A percentile compares a stretch with the other conserved stretches of the same genome.
phyloP scores from a whole-genome alignment of 768 basidiomycete species.

The Tricholoma sp. region DNA sequence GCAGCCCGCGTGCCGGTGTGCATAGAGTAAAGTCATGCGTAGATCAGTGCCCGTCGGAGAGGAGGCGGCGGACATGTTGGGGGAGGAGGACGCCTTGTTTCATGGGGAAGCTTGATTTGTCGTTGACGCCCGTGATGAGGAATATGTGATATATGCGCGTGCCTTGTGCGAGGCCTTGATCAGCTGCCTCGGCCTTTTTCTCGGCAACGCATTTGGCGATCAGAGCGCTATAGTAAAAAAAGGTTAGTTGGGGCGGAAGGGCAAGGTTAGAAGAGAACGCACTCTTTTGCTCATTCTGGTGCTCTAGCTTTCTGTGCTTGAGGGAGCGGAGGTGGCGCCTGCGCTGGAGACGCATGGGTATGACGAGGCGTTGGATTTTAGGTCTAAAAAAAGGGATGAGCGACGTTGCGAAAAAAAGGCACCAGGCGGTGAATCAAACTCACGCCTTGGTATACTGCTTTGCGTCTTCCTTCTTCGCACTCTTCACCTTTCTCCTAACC shows the following conservation, averaged over 20 bases:
- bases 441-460: conserved; percentile 98
- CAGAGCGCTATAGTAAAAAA: no score
- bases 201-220: no score
- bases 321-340: no score
- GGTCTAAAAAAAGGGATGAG: conserved; percentile 45
- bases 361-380: conserved; percentile 96
- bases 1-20: no score
- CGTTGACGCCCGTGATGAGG: conserved; percentile 96
- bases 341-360: conserved; percentile 76
- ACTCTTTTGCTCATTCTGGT: conserved; percentile 25
- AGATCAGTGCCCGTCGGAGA: conserved; percentile 90
- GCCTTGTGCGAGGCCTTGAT: no score
- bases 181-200: no score
- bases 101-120: conserved; percentile 99
- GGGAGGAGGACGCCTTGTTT: conserved; percentile 98
- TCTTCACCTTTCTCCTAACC: conserved; percentile 85
- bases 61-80: conserved; percentile 85
- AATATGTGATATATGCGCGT: no score
- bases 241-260: no score
- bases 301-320: no score
- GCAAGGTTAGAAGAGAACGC: no score
- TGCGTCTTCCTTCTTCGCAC: conserved; percentile 80
- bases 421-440: conserved; percentile 37
- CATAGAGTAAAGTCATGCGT: no score
- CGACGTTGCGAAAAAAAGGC: neutral